phyloP scores from a whole-genome alignment of 2,329 filamentous ascomycete species.

The Colletotrichum chrysophilum region DNA sequence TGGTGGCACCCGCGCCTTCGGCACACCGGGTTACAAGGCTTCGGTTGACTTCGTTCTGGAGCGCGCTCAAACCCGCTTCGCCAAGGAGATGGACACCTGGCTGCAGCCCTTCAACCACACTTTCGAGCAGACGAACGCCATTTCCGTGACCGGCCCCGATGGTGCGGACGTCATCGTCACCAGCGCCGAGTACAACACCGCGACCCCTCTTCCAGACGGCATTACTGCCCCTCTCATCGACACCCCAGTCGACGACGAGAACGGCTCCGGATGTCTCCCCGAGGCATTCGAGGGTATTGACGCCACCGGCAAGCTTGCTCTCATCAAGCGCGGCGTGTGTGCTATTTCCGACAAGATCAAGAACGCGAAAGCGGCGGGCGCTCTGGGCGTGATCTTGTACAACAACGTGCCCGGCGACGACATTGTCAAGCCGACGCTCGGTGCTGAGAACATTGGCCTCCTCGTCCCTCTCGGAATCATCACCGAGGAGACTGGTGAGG shows the following conservation, averaged over 20 bases:
- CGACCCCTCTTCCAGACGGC: constrained; percentile 42
- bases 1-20: constrained; percentile 58
- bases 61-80: constrained; percentile 31
- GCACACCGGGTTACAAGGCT: constrained; percentile 54
- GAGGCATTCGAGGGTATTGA: constrained; percentile 49
- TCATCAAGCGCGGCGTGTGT: constrained; percentile 49
- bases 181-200: constrained; percentile 48
- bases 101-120: constrained; percentile 42
- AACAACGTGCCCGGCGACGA: constrained; percentile 58
- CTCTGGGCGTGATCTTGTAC: constrained; percentile 58
- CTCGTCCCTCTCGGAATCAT: constrained; percentile 42
- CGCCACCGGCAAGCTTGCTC: constrained; percentile 46
- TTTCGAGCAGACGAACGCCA: constrained; percentile 43
- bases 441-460: constrained; percentile 40
- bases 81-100: constrained; percentile 45
- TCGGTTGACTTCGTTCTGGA: constrained; percentile 55
- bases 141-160: constrained; percentile 48
- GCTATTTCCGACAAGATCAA: constrained; percentile 47
- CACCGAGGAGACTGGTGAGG: constrained; percentile 36
- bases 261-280: constrained; percentile 44
- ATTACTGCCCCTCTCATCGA: constrained; percentile 41
- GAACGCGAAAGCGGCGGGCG: constrained; percentile 45
- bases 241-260: constrained; percentile 38
- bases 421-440: constrained; percentile 56
- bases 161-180: constrained; percentile 47